Evolutionary conservation across 176 grass and related monocot genomes (phyloP).

Genomic region (Carex scoparia): DNA sequence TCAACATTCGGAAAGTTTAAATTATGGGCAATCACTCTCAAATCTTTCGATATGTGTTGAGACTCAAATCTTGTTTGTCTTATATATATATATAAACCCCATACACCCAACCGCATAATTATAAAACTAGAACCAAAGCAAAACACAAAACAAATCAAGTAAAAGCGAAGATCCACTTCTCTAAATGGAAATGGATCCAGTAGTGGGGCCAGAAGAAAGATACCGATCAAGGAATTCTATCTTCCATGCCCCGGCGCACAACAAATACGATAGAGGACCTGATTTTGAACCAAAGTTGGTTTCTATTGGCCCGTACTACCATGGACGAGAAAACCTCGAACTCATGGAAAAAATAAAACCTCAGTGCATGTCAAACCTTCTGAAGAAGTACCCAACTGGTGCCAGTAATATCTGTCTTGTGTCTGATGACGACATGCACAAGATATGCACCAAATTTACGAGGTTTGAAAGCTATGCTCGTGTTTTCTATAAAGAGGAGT

Average conservation of each 20-base stretch:
- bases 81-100: no score
- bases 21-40: no score
- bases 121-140: no score
- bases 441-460: no score
- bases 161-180: neutral
- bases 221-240: neutral
- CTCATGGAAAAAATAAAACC: neutral
- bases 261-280: neutral
- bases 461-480: neutral
- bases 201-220: neutral
- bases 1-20: no score
- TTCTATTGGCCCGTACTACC: slow-evolving; percentile 17
- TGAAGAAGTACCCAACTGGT: neutral
- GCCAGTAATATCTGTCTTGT: no score
- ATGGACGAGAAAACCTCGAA: neutral
- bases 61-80: no score
- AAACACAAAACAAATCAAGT: no score
- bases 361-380: neutral
- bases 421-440: no score
- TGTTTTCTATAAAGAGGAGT: neutral
- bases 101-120: no score
- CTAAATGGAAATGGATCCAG: neutral
- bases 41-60: no score
- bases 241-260: neutral
- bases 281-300: slow-evolving; percentile 7